These are phyloP conservation scores for Candida corydali DNA, from an alignment of 805 yeast species.

Conservation along the genomic window DNA sequence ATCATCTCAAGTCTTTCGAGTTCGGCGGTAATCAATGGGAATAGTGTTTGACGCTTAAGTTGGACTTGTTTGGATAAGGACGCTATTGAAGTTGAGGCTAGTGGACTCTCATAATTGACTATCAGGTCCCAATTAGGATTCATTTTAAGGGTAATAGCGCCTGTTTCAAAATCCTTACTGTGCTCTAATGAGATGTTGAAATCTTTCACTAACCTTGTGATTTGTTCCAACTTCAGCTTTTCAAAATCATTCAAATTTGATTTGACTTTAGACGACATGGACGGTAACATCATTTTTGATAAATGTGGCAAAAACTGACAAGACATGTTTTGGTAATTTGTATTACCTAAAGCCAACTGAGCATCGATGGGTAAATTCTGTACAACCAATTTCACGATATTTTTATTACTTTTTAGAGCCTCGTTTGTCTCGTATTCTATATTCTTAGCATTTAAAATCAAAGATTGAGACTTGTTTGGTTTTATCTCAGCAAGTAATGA, in stretches of 20 bases:
- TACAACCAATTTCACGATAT: constrained; percentile 26
- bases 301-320: constrained; percentile 33
- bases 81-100: constrained; percentile 13
- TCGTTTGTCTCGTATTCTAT: constrained; percentile 41
- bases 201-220: constrained; percentile 34
- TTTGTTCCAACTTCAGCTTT: constrained; percentile 26
- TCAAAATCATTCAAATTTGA: constrained; percentile 25
- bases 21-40: constrained; percentile 34
- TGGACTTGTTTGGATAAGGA: constrained; percentile 20
- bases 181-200: constrained; percentile 39
- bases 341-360: constrained; percentile 25
- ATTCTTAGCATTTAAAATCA: constrained; percentile 29
- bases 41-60: constrained; percentile 27
- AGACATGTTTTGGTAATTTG: constrained; percentile 20
- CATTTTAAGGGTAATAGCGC: constrained; percentile 21
- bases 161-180: constrained; percentile 30
- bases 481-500: constrained; percentile 60
- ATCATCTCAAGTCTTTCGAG: constrained; percentile 19
- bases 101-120: constrained; percentile 19
- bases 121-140: constrained; percentile 36
- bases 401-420: constrained; percentile 24
- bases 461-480: constrained; percentile 17
- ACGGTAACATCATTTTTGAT: constrained; percentile 28
- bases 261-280: constrained; percentile 17
- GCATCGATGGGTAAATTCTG: constrained; percentile 25